Evolutionary conservation across 352 stramenopile species (phyloP).

Genomic region (Globisporangium canariense): DNA sequence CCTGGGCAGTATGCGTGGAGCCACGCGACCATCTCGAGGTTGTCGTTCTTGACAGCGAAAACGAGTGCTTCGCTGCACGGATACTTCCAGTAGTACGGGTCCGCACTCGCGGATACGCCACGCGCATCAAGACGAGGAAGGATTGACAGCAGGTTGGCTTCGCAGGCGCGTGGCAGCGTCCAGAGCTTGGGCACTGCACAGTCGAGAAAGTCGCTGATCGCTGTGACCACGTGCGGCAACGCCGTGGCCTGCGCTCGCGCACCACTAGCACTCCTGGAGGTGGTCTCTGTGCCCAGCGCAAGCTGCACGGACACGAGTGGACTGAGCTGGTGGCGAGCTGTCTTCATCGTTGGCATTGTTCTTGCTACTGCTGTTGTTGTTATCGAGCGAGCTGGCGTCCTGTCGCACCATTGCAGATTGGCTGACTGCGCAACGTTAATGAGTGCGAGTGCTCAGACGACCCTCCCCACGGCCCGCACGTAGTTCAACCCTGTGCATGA

Average conservation of each 20-base stretch:
- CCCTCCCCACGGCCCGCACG: no score
- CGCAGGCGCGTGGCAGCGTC: not conserved
- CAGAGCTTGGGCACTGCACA: not conserved
- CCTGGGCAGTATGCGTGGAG: not conserved
- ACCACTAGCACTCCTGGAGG: not conserved
- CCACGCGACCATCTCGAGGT: conserved; percentile 2
- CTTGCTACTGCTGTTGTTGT: not conserved
- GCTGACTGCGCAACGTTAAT: no score
- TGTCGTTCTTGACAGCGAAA: conserved; percentile 3
- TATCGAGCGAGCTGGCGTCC: not conserved
- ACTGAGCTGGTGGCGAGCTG: conserved; percentile 4
- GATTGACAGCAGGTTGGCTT: not conserved
- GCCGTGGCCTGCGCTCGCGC: not conserved
- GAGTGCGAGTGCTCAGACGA: no score
- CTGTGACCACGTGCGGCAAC: not conserved
- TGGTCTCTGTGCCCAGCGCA: not conserved
- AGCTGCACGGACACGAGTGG: not conserved
- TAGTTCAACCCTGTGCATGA: no score
- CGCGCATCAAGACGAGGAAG: not conserved
- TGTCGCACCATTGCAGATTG: not conserved
- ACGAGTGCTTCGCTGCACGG: not conserved
- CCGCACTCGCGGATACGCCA: not conserved
- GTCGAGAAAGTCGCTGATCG: conserved; percentile 1
- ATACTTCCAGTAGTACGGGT: not conserved
- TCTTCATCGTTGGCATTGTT: not conserved